Conservation (phyloP, 2,329 filamentous ascomycete species). For the Colletotrichum shisoi region DNA sequence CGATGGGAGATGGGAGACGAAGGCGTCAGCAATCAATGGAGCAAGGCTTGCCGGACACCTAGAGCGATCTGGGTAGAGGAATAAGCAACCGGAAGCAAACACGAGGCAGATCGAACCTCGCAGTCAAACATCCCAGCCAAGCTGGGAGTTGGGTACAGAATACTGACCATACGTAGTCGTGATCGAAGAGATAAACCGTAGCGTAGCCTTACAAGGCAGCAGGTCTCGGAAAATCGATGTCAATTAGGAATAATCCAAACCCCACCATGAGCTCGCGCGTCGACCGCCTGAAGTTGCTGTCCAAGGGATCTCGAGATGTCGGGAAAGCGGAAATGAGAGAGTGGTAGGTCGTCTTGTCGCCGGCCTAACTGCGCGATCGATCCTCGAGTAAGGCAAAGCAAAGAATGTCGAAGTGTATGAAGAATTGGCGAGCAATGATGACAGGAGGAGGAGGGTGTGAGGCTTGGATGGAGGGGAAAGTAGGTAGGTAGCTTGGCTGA, state of each 20-base stretch:
- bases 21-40: conserved; percentile 3
- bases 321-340: background rate
- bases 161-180: background rate
- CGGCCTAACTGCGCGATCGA: background rate
- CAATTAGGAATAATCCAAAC: background rate
- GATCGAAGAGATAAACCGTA: conserved; percentile 5
- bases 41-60: background rate
- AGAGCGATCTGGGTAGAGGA: too few species aligned
- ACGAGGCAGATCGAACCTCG: background rate
- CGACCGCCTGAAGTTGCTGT: background rate
- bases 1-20: too few species aligned
- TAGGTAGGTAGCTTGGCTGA: background rate
- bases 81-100: background rate
- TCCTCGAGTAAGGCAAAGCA: background rate
- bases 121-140: background rate
- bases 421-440: background rate
- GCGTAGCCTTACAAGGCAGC: conserved; percentile 37
- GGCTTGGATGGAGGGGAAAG: background rate
- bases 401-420: too few species aligned
- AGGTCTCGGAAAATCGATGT: conserved; percentile 27
- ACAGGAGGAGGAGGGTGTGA: background rate
- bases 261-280: background rate
- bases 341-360: background rate
- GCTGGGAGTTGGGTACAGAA: conserved; percentile 1
- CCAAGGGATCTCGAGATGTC: background rate